A percentile compares a stretch with the other conserved stretches of the same genome.
Conservation (phyloP, 2,329 filamentous ascomycete species). For the Apiospora marii region DNA sequence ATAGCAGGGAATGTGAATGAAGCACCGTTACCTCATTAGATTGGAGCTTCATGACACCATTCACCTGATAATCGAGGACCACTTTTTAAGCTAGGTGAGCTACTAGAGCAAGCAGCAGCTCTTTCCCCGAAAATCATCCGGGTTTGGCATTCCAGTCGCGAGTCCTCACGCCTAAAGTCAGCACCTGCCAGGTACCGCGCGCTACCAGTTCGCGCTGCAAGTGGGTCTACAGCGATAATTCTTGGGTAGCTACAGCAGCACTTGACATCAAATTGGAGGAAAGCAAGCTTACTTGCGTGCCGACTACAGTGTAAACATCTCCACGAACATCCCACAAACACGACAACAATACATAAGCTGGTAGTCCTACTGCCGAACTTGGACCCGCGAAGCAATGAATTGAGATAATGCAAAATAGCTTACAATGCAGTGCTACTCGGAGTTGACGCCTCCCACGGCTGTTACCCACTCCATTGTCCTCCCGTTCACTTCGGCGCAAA, state of each 20-base stretch:
- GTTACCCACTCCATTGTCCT: slow-evolving; percentile 87
- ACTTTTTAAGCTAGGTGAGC: slow-evolving; percentile 13
- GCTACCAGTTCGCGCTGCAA: slow-evolving; percentile 13
- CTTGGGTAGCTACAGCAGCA: slow-evolving; percentile 19
- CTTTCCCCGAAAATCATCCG: slow-evolving; percentile 11
- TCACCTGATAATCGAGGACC: background rate
- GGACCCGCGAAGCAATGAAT: slow-evolving; percentile 18
- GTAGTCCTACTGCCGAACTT: slow-evolving; percentile 19
- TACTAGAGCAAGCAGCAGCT: background rate
- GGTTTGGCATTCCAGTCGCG: slow-evolving; percentile 13
- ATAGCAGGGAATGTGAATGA: background rate
- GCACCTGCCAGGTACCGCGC: slow-evolving; percentile 15
- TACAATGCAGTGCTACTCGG: slow-evolving; percentile 95
- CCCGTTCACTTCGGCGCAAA: slow-evolving; percentile 77
- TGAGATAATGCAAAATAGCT: slow-evolving; percentile 40
- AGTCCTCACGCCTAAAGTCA: background rate
- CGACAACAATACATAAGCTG: slow-evolving; percentile 4
- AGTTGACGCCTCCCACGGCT: slow-evolving; percentile 91
- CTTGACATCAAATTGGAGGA: slow-evolving; percentile 15
- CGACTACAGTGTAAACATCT: background rate
- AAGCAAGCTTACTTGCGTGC: background rate
- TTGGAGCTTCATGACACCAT: background rate
- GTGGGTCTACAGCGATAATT: slow-evolving; percentile 16
- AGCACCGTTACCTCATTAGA: background rate
- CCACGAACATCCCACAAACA: slow-evolving; percentile 3